phyloP scores from a whole-genome alignment of 1,139 yeast species.

The Taiozyma sp. region DNA sequence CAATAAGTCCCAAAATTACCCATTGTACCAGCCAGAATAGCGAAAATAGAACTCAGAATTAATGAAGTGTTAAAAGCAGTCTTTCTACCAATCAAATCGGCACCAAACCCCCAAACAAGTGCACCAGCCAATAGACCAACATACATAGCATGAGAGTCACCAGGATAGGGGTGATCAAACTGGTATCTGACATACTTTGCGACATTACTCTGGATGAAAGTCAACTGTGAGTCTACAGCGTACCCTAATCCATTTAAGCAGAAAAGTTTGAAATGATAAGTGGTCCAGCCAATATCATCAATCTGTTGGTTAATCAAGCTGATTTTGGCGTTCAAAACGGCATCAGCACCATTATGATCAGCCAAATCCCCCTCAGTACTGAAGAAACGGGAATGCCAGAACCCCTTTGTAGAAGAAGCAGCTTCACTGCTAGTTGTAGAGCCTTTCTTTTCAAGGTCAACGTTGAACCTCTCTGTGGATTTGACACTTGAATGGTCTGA shows the following conservation, averaged over 20 bases:
- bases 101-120: slow-evolving; percentile 50
- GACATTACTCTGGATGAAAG: slow-evolving; percentile 38
- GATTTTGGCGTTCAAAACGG: slow-evolving; percentile 33
- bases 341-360: slow-evolving; percentile 19
- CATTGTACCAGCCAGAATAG: slow-evolving; percentile 45
- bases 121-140: slow-evolving; percentile 54
- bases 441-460: not conserved
- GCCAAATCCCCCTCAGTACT: slow-evolving; percentile 3
- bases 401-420: not conserved
- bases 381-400: not conserved
- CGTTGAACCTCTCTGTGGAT: not conserved
- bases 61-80: slow-evolving; percentile 50
- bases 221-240: slow-evolving; percentile 48
- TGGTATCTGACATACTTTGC: slow-evolving; percentile 34
- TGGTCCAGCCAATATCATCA: slow-evolving; percentile 47
- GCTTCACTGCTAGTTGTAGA: not conserved
- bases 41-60: slow-evolving; percentile 45
- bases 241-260: slow-evolving; percentile 51
- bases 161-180: slow-evolving; percentile 31
- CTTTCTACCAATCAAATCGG: slow-evolving; percentile 55
- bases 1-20: slow-evolving; percentile 38
- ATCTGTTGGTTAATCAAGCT: slow-evolving; percentile 35
- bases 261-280: slow-evolving; percentile 40
- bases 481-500: not conserved
- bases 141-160: slow-evolving; percentile 25